Evolutionary conservation across 306 rosid species (phyloP), one percentile per base, ranked within the genome.

Genomic region (Trifolium subterraneum): DNA sequence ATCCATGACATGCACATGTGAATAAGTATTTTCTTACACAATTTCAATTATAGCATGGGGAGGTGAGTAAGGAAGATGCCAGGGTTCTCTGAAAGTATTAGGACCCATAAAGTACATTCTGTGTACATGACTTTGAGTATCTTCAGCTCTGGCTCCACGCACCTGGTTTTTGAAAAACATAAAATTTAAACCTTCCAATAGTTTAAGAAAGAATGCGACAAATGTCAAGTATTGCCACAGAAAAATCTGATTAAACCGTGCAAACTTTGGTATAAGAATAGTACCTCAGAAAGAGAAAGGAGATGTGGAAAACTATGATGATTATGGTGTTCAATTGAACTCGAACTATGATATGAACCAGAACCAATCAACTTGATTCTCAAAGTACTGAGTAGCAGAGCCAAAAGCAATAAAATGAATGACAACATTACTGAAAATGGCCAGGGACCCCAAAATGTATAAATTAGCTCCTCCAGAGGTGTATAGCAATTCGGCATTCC

Each of bases 41-140:
- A 93, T 89, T 86, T 93, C 93, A 73, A 93, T 93, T 73, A 93
- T 88, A 20, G 98, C 97, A 80, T 89, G 88, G 18, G 98, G 97
- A 76, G 98, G 97, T 52, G 96, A 90, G 84, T 90, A 93, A 80
- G 98, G 98, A 90, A 93, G 97, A 88, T 93, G 98, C 97, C 98
- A 93, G 16, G 98, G 98, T 82, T 93, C 98, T 85, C 98, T 89
- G 78, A 93, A 91, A 55, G 98, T 88, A 83, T 93, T 91, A 71
- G 98, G 96, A 61, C 97, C 97, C 98, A 93, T 90, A 77, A 93
- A 93, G 86, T 90, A 93, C 96, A 93, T 84, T 79, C 98, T 89
- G 82, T 90, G 90, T 68, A 88, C 98, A 82, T 93, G 98, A 86
- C 92, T 93, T 81, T 93, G 98, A 79, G 96, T 87, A 81, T 93